Base-by-base conservation (phyloP, 2,329 filamentous ascomycete species). In the Neodidymelliopsis sp. region DNA sequence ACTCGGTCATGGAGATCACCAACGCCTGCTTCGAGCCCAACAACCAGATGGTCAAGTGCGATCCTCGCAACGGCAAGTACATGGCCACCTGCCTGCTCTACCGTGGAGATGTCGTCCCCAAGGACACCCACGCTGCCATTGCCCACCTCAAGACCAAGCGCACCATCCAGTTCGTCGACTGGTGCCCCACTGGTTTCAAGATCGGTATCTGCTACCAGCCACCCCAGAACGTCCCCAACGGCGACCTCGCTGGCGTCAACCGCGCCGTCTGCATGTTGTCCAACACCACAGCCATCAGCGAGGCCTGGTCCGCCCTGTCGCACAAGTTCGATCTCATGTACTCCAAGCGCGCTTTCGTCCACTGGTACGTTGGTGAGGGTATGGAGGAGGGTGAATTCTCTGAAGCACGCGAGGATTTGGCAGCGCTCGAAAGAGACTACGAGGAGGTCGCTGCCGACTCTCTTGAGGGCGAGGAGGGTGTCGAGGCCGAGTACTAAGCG, bases 381-480 rank as follows among this genome's bases (percentile, higher is more conserved):
- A 99, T 99, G 94, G 94, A 99, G 84, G 94, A 99, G 79, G 94
- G 94, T 78, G 94, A 99, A 80, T 99, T 99, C 86, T 96, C 91
- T 49, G 94, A 99, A 84, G 94, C 94, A 60, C 92, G 94, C 77
- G 94, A 99, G 82, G 94, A 99, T 81, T 82, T 99, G 76, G 94
- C 94, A 75, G 94, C 94, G 66, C 85, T 99, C 58, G 94, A 99
- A 86, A 88, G 92, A 66, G 93, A 99, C 76, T 99, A 99, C 81
- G 93, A 97, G 81, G 94, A 99, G 81, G 94, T 97, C 73, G 93
- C 91, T 60, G 90, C 91, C 70, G 93, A 97, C 79, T 96, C 91
- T 57, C 79, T 96, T 68, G 92, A 92, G 74, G 89, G 86, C 59
- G 92, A 95, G 67, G 90, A 92, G 72, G 87, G 84, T 71, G 80